Base-by-base conservation (phyloP, 2,329 filamentous ascomycete species). In the Amphichorda felina region DNA sequence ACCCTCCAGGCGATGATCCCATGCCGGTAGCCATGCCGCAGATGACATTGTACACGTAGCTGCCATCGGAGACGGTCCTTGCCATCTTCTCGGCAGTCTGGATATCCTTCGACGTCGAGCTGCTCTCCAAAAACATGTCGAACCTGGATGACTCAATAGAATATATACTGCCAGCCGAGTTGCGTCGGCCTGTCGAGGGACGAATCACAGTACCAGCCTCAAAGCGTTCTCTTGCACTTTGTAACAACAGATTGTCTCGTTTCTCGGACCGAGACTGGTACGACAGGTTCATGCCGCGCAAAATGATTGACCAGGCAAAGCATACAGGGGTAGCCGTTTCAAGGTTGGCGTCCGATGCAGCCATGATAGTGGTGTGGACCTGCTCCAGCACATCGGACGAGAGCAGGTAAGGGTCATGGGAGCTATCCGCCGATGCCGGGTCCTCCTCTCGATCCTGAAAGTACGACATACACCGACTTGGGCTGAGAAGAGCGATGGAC, bases 261-360 rank as follows among this genome's bases (percentile, higher is more conserved):
- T 69, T 67, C 50, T 82, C 77, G 27, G 72, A 74, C 31, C 79
- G 66, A 34, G 65, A 66, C 38, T 73, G 66, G 43, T 77, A 80
- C 10, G 72, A 72, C 29, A 74, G 60, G 44, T 75, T 74, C 60
- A 91, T 75, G 18, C 72, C 68, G 47, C 82, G 73, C 8, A 88
- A 64, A 18, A 94, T 72, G 33, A 89, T 64, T 4, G 79, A 76
- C 88, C 88, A 96, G 3, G 82, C 75, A 44, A 93, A 82, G 15
- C 85, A 70, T 14, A 83, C 75, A 2, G 85, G 84, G 37, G 74
- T 76, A 15, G 82, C 82, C 25, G 74, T 73, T 26, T 66, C 62
- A n/a, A 73, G 64, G 13, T 69, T 69, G 15, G 59, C 51, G 19
- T 66, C 66, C 10, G 75, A 70, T 7, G 77, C 73, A 37, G 66